Conservation (phyloP, 176 grass and related monocot genomes). For the Triticum monococcum region DNA sequence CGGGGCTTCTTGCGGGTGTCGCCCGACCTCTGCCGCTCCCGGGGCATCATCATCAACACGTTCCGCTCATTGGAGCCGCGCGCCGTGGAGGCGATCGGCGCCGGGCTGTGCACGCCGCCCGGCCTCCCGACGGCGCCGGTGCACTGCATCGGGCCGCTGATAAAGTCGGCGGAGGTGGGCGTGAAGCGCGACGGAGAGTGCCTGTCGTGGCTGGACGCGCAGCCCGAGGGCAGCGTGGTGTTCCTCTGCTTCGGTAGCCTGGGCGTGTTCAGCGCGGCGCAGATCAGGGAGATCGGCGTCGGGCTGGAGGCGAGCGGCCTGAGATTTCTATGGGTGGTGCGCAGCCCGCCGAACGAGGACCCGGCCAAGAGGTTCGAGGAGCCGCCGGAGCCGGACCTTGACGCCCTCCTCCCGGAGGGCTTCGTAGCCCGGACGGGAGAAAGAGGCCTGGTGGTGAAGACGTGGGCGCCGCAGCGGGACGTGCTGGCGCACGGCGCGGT, state of each 20-base stretch:
- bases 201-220: neutral
- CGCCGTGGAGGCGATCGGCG: neutral
- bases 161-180: neutral
- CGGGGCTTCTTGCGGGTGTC: neutral
- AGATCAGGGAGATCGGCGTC: neutral
- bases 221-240: neutral
- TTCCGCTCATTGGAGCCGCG: neutral
- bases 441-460: neutral
- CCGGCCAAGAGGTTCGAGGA: neutral
- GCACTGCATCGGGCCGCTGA: neutral
- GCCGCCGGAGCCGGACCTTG: neutral
- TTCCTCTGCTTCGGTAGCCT: neutral
- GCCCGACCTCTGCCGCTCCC: neutral
- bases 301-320: neutral
- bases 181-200: neutral
- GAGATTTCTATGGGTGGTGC: neutral
- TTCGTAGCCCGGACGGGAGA: rapidly evolving
- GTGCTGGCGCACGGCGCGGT: slow-evolving; percentile 37
- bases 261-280: neutral
- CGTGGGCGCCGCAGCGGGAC: neutral
- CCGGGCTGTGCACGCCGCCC: neutral
- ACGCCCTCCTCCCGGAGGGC: neutral
- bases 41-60: neutral
- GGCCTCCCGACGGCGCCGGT: neutral
- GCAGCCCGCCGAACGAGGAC: neutral